Conservation (phyloP, 345 rosid genomes). For the Gossypium herbaceum region DNA sequence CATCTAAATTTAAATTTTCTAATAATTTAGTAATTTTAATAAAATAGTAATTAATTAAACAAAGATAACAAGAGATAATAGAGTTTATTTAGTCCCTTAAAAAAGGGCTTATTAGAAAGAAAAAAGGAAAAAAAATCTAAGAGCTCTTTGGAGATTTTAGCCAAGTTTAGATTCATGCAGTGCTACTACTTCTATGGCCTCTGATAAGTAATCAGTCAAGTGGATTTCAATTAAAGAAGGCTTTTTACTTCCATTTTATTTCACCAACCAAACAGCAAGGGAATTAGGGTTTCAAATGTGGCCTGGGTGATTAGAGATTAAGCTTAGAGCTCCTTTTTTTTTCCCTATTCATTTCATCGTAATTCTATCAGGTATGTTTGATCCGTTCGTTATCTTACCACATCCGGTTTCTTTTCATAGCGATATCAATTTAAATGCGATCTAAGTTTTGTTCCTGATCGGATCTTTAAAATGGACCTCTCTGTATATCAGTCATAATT, state of each 20-base stretch:
- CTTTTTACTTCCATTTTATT: not conserved
- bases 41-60: too few relatives aligned
- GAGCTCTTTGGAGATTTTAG: too few relatives aligned
- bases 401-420: not conserved
- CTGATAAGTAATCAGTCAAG: not conserved
- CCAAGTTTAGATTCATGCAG: not conserved
- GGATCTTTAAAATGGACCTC: slow-evolving; percentile 3
- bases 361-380: not conserved
- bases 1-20: too few relatives aligned
- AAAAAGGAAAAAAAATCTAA: too few relatives aligned
- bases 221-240: not conserved
- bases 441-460: not conserved
- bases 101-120: too few relatives aligned
- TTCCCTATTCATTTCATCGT: not conserved
- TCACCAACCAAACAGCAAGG: not conserved
- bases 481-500: not conserved
- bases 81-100: too few relatives aligned
- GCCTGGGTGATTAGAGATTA: not conserved
- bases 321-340: not conserved
- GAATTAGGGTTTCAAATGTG: not conserved
- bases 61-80: too few relatives aligned
- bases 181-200: not conserved
- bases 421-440: not conserved
- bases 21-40: too few relatives aligned
- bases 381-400: not conserved